Conservation (phyloP, 75 land plant genomes). For the Picea glauca region DNA sequence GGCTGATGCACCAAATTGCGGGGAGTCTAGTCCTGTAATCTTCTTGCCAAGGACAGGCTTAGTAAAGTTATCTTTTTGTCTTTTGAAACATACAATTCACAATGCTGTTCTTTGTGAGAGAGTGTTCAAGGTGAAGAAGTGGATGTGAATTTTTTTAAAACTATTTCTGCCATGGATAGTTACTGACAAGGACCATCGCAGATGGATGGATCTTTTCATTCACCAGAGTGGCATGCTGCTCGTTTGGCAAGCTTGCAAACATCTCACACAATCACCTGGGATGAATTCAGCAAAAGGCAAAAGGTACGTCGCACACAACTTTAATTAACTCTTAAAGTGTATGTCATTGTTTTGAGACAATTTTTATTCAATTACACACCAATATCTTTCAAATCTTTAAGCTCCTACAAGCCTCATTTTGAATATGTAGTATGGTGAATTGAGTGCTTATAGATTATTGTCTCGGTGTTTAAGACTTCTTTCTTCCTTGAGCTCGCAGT, state of each 20-base stretch:
- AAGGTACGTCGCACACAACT: slow-evolving; percentile 46
- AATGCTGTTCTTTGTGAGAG: background rate
- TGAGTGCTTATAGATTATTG: background rate
- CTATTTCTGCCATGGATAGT: slow-evolving; percentile 26
- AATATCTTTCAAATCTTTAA: background rate
- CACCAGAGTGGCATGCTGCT: slow-evolving; percentile 99
- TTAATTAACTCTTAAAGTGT: no score
- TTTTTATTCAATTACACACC: background rate
- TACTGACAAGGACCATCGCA: slow-evolving; percentile 88
- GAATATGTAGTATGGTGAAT: background rate
- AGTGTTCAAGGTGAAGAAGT: background rate
- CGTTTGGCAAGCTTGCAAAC: slow-evolving; percentile 99
- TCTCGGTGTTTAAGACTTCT: background rate
- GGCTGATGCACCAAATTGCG: background rate
- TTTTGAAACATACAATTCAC: background rate
- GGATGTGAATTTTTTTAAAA: background rate
- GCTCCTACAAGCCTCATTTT: background rate
- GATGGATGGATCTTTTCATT: slow-evolving; percentile 99
- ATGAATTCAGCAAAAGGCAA: slow-evolving; percentile 88
- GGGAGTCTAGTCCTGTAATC: background rate
- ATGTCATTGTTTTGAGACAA: background rate
- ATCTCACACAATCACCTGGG: slow-evolving; percentile 98
- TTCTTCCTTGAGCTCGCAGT: background rate
- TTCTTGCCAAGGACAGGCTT: background rate
- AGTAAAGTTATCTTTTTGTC: background rate